A percentile compares a stretch with the other conserved stretches of the same genome.
Evolutionary conservation across 1,139 yeast genomes (phyloP).

Genomic region (Nakaseomyces delphensis): DNA sequence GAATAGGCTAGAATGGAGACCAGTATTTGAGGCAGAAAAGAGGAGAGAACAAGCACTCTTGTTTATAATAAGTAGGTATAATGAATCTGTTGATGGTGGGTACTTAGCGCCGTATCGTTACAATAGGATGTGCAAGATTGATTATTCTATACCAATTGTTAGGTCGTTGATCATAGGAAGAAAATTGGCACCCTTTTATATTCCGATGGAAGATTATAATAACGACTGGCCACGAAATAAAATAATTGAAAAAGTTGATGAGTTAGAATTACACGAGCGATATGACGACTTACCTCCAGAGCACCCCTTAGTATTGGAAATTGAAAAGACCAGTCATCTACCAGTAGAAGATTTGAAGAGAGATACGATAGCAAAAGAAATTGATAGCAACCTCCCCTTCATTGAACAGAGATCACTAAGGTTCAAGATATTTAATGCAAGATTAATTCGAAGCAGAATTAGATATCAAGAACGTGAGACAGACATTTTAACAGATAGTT

Average conservation of each 20-base stretch:
- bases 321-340: conserved; percentile 39
- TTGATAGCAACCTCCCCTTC: conserved; percentile 40
- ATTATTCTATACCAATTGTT: conserved; percentile 60
- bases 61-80: conserved; percentile 43
- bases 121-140: conserved; percentile 58
- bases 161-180: conserved; percentile 56
- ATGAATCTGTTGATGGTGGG: conserved; percentile 66
- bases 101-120: conserved; percentile 78
- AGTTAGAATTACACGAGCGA: conserved; percentile 47
- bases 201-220: conserved; percentile 72
- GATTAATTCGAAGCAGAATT: conserved; percentile 35
- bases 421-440: conserved; percentile 40
- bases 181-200: conserved; percentile 73
- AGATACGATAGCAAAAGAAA: conserved; percentile 32
- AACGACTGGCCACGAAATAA: conserved; percentile 53
- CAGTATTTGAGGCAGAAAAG: background rate
- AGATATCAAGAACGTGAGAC: conserved; percentile 46
- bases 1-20: background rate
- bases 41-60: background rate
- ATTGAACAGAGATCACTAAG: conserved; percentile 39
- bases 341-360: conserved; percentile 38
- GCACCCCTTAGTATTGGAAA: conserved; percentile 9
- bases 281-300: conserved; percentile 33
- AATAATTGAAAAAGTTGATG: conserved; percentile 43
- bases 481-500: conserved; percentile 14